Evolutionary conservation across 2,329 filamentous ascomycete genomes (phyloP).

Genomic region (Macrophomina phaseolina): DNA sequence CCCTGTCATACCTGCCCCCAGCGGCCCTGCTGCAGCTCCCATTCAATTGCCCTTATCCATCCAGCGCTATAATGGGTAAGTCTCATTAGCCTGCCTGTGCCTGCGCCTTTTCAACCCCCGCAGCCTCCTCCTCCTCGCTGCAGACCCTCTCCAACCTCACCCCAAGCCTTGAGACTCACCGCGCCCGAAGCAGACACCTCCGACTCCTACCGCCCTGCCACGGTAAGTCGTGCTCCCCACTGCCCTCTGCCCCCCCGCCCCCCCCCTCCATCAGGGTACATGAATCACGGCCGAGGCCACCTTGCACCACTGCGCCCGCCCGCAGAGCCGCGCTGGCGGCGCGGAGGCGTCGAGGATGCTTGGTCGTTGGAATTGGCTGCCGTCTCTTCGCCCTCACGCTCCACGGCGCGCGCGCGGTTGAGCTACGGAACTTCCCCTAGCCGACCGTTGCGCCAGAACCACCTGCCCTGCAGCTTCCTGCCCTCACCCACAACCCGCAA

Average conservation of each 20-base stretch:
- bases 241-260: conserved; percentile 6
- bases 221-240: conserved; percentile 21
- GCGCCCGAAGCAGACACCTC: conserved; percentile 19
- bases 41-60: conserved; percentile 26
- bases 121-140: conserved; percentile 18
- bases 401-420: conserved; percentile 25
- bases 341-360: not conserved
- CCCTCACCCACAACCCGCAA: conserved; percentile 22
- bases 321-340: conserved; percentile 2
- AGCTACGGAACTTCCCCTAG: conserved; percentile 28
- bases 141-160: conserved; percentile 13
- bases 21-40: conserved; percentile 21
- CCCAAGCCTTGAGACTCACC: conserved; percentile 13
- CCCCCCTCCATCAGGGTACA: conserved; percentile 13
- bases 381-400: conserved; percentile 21
- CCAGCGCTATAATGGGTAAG: conserved; percentile 26
- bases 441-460: conserved; percentile 27
- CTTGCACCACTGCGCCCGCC: not conserved
- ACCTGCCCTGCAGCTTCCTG: conserved; percentile 27
- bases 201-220: conserved; percentile 25
- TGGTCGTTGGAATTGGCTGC: conserved; percentile 14
- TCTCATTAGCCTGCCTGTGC: conserved; percentile 26
- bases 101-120: conserved; percentile 27
- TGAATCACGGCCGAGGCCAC: not conserved
- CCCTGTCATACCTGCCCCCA: conserved; percentile 27